Conservation (phyloP, 352 stramenopile species). For the Globisporangium uncinulatum region DNA sequence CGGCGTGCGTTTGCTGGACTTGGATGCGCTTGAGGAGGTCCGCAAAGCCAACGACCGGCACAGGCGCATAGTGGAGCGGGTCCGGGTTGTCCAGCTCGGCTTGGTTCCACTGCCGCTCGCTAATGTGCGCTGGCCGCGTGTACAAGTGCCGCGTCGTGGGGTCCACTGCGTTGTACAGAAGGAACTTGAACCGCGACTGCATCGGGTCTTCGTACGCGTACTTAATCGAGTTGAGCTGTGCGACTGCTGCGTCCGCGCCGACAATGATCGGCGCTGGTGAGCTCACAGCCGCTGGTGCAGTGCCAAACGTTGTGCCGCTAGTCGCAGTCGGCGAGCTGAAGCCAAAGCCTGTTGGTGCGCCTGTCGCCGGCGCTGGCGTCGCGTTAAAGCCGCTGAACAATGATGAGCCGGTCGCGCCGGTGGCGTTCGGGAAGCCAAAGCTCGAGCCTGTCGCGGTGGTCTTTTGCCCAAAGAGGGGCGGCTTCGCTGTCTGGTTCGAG, state of each 20-base stretch:
- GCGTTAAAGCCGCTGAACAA: slow-evolving; percentile 25
- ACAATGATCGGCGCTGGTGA: slow-evolving; percentile 67
- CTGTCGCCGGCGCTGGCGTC: slow-evolving; percentile 2
- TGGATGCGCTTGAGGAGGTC: slow-evolving; percentile 80
- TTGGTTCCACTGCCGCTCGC: slow-evolving; percentile 81
- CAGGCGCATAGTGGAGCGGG: slow-evolving; percentile 68
- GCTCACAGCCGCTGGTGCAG: slow-evolving; percentile 26
- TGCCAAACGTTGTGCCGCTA: slow-evolving; percentile 23
- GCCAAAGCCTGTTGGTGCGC: slow-evolving; percentile 21
- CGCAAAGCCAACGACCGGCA: slow-evolving; percentile 72
- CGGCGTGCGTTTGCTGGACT: slow-evolving; percentile 70
- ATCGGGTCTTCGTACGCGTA: slow-evolving; percentile 76
- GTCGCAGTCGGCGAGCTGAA: slow-evolving; percentile 15
- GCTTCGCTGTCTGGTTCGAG: slow-evolving; percentile 26
- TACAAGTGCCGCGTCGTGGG: slow-evolving; percentile 79
- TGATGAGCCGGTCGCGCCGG: slow-evolving; percentile 18
- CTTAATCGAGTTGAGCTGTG: slow-evolving; percentile 78
- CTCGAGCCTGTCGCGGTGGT: slow-evolving; percentile 20
- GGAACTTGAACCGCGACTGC: slow-evolving; percentile 86
- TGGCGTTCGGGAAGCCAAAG: slow-evolving; percentile 26
- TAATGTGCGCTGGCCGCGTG: slow-evolving; percentile 70
- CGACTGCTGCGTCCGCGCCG: slow-evolving; percentile 65
- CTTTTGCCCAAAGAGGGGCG: slow-evolving; percentile 44
- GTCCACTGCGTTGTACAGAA: slow-evolving; percentile 88
- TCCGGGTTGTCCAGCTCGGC: slow-evolving; percentile 85